Evolutionary conservation across 2,329 filamentous ascomycete genomes (phyloP).

Genomic region (Arthrobotrys megalospora): DNA sequence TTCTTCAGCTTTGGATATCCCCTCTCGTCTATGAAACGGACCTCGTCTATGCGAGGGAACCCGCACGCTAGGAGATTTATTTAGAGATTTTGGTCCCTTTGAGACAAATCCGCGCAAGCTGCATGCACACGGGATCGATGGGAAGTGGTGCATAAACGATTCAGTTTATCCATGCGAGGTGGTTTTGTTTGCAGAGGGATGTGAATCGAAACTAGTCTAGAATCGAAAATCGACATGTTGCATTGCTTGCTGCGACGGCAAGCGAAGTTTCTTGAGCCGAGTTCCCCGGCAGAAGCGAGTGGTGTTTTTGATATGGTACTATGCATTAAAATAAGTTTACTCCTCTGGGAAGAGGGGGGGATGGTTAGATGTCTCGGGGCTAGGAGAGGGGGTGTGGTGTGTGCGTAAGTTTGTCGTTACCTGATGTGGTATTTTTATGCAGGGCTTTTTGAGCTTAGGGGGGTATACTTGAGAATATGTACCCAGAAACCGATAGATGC

Average conservation of each 20-base stretch:
- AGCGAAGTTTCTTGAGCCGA: constrained; percentile 35
- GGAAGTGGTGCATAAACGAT: constrained; percentile 30
- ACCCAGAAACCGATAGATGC: constrained; percentile 15
- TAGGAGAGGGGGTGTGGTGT: constrained; percentile 22
- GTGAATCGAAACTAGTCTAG: constrained; percentile 31
- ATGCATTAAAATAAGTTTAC: constrained; percentile 37
- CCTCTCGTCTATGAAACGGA: background rate
- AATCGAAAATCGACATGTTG: constrained; percentile 21
- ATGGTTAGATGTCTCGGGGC: constrained; percentile 18
- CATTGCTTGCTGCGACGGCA: constrained; percentile 14
- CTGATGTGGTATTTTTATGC: constrained; percentile 44
- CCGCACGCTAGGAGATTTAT: constrained; percentile 52
- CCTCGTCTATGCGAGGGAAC: constrained; percentile 59
- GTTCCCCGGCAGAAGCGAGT: constrained; percentile 37
- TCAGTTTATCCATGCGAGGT: constrained; percentile 15
- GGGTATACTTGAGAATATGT: constrained; percentile 9
- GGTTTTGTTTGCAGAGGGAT: constrained; percentile 11
- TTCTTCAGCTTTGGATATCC: constrained; percentile 14
- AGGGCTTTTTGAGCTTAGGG: background rate
- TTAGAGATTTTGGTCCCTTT: constrained; percentile 12
- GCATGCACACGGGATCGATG: constrained; percentile 46
- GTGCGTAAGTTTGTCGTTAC: constrained; percentile 34
- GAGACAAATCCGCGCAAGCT: constrained; percentile 17
- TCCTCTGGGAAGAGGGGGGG: constrained; percentile 19
- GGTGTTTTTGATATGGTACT: constrained; percentile 1